A percentile compares a stretch with the other conserved stretches of the same genome.
Evolutionary conservation across 176 grass and related monocot species (phyloP).

Genomic region (Typha latifolia): DNA sequence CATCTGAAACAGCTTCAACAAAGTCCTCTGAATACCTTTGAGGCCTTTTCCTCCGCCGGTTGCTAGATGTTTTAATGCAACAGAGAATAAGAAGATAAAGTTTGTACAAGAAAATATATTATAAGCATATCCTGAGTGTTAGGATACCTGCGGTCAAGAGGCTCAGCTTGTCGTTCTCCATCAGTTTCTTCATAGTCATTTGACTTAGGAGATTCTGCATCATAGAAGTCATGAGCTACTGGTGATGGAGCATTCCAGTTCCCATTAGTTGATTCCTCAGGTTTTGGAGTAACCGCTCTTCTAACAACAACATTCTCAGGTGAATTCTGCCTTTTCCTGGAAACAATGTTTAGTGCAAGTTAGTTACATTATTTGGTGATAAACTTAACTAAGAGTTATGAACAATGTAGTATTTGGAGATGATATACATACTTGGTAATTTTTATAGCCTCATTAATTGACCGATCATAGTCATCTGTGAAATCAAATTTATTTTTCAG

Average conservation of each 20-base stretch:
- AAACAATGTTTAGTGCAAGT: constrained; percentile 14
- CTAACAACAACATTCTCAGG: constrained; percentile 41
- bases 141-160: constrained; percentile 61
- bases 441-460: constrained; percentile 98
- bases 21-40: constrained; percentile 66
- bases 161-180: constrained; percentile 37
- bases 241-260: constrained; percentile 55
- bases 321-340: constrained; percentile 58
- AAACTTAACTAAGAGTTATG: not conserved
- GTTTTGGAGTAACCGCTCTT: constrained; percentile 43
- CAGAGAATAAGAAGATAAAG: constrained; percentile 4
- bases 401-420: constrained; percentile 11
- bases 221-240: constrained; percentile 34
- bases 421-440: constrained; percentile 66
- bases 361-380: not conserved
- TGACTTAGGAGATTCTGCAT: constrained; percentile 45
- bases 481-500: not conserved
- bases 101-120: not conserved
- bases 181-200: constrained; percentile 61
- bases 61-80: constrained; percentile 23
- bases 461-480: constrained; percentile 98
- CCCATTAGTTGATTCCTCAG: constrained; percentile 61
- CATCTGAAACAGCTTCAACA: constrained; percentile 59
- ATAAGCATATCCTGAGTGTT: not conserved
- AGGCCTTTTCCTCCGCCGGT: constrained; percentile 66